phyloP scores from a whole-genome alignment of 345 rosid species.

The Cochlearia excelsa region DNA sequence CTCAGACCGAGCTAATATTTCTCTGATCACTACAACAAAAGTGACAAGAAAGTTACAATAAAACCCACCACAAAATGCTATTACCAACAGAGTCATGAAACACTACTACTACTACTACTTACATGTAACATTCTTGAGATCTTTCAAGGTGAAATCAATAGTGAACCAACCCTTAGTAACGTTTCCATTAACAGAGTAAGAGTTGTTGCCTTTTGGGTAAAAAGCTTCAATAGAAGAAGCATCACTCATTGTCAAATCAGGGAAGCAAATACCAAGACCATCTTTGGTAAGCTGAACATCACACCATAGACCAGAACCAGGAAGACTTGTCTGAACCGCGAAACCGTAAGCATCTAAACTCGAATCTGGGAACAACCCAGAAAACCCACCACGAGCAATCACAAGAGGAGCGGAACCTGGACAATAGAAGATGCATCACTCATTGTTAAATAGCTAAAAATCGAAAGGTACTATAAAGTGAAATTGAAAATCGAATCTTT shows the following conservation, averaged over 20 bases:
- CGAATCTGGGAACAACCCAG: slow-evolving; percentile 79
- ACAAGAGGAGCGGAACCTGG: slow-evolving; percentile 67
- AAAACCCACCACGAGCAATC: slow-evolving; percentile 87
- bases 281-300: slow-evolving; percentile 92
- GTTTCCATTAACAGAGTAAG: slow-evolving; percentile 57
- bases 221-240: slow-evolving; percentile 5
- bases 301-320: slow-evolving; percentile 53
- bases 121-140: slow-evolving; percentile 40
- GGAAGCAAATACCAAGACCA: slow-evolving; percentile 64
- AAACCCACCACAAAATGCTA: neutral
- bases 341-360: slow-evolving; percentile 50
- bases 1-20: slow-evolving; percentile 16
- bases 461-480: too few relatives aligned
- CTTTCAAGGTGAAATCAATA: slow-evolving; percentile 52
- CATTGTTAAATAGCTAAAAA: too few relatives aligned
- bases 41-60: neutral
- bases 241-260: slow-evolving; percentile 57
- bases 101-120: slow-evolving; percentile 32
- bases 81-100: neutral
- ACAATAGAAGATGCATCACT: too few relatives aligned
- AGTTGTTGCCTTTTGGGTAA: slow-evolving; percentile 9
- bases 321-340: slow-evolving; percentile 36
- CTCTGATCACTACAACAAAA: slow-evolving; percentile 19
- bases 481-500: too few relatives aligned
- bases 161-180: slow-evolving; percentile 58